Base-by-base conservation (phyloP, 1,284 basidiomycete genomes). In the Malassezia obtusa region DNA sequence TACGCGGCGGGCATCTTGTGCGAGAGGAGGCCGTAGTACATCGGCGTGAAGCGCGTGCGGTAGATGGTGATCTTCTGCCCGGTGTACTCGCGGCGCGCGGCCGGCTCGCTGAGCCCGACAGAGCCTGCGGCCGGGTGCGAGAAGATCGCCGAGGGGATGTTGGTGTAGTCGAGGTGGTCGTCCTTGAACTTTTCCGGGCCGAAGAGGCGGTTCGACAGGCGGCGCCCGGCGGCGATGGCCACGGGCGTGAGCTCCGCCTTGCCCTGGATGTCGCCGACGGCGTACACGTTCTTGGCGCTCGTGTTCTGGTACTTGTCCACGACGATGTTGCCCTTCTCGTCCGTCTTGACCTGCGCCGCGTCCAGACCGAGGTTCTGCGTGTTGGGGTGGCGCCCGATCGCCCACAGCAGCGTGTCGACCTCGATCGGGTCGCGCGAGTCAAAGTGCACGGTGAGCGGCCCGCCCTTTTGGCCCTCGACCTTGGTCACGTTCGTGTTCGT, bases 191-290 rank as follows among this genome's bases (percentile, higher is more conserved):
- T 79, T 49, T 82, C 80, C 0, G 83, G 83, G 10, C 92, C 94
- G 72, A 89, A 98, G 48, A 98, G 77, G 46, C 94, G 79, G 78
- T 96, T 98, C 45, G 84, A 81, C 35, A 96, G 77, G 58, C 89
- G 79, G 52, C 92, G 79, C 22, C 90, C 92, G 5, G 94, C 94
- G 44, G 92, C 92, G 58, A 99, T 94, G 21, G 92, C 94, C 6
- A 99, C 94, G n/a, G 94, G 92, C 0, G 92, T 99, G 57, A 99
- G 79, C 25, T 91, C 78, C 22, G 83, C 87, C 76, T 92, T 91
- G 57, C 92, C 92, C 60, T 83, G 82, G 14, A 91, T 87, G 73
- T 99, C 92, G 9, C 92, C 94, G 57, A 98, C 84, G 4, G 89
- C 83, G 49, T 81, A 85, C 62, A 98, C 79, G 51, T 81, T 80